A percentile compares a stretch with the other conserved stretches of the same genome.
Evolutionary conservation across 305 asterid species (phyloP).

Genomic region (Solanum hybrid): DNA sequence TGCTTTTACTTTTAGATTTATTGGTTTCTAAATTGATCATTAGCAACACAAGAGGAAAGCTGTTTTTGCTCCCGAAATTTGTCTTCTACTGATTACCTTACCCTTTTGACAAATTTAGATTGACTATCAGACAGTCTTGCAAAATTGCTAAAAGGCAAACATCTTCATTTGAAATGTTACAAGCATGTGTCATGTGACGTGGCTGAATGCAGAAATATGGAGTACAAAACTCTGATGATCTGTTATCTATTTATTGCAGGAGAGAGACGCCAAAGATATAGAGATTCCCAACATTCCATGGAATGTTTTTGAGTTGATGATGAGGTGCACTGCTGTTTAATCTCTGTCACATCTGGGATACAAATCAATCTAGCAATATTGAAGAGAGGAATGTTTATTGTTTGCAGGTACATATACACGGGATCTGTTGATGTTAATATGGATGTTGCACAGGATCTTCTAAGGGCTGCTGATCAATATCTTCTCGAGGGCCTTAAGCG

Average conservation of each 20-base stretch:
- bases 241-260: constrained; percentile 38
- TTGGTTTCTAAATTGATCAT: neutral
- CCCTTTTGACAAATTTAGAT: neutral
- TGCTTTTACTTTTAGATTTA: neutral
- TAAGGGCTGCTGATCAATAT: constrained; percentile 95
- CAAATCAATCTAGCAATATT: neutral
- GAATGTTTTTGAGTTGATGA: constrained; percentile 98
- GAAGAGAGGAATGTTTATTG: neutral
- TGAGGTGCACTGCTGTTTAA: constrained; percentile 49
- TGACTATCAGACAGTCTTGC: neutral
- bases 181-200: neutral
- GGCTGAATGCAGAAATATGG: neutral
- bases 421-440: constrained; percentile 77
- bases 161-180: neutral
- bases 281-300: constrained; percentile 94
- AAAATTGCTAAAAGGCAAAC: neutral
- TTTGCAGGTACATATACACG: constrained; percentile 73
- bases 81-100: neutral
- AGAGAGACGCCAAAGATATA: constrained; percentile 91
- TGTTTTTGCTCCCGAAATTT: neutral
- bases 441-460: constrained; percentile 85
- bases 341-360: neutral
- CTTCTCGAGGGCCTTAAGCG: constrained; percentile 94
- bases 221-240: neutral
- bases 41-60: neutral